A percentile compares a stretch with the other conserved stretches of the same genome.
These are phyloP conservation scores for Hibiscus mutabilis DNA, from an alignment of 345 rosid genomes.

Conservation along the genomic window DNA sequence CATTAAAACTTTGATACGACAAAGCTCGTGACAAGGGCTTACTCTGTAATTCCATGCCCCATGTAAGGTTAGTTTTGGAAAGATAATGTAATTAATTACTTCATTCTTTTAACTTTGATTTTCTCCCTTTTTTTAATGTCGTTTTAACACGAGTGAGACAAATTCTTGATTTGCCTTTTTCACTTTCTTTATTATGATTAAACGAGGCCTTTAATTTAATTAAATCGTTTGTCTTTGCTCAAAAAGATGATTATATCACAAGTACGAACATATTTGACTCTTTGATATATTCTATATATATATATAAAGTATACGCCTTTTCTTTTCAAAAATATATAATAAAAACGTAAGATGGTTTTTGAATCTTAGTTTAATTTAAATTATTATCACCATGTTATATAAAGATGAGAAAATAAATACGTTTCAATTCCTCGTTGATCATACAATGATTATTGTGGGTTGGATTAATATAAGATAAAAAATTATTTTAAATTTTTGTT, in stretches of 20 bases:
- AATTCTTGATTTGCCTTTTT: not conserved
- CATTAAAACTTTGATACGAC: not conserved
- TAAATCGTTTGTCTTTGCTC: not conserved
- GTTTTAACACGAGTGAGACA: not conserved
- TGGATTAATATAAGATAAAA: too few species aligned
- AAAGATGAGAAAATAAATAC: too few species aligned
- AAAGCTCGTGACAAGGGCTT: constrained; percentile 10
- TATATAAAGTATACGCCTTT: too few species aligned
- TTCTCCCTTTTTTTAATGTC: not conserved
- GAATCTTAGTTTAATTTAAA: too few species aligned
- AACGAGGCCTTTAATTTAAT: not conserved
- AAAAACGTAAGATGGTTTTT: too few species aligned
- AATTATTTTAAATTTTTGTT: too few species aligned
- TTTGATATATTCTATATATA: too few species aligned
- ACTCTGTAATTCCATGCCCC: not conserved
- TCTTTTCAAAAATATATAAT: too few species aligned
- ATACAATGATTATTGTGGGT: too few species aligned
- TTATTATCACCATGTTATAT: too few species aligned
- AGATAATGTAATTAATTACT: not conserved
- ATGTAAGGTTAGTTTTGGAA: not conserved
- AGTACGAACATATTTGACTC: not conserved
- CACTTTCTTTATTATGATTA: not conserved
- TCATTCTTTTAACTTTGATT: not conserved
- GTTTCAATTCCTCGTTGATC: too few species aligned
- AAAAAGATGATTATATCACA: not conserved